Evolutionary conservation across 768 basidiomycete genomes (phyloP).

Genomic region (Piloderma croceum): DNA sequence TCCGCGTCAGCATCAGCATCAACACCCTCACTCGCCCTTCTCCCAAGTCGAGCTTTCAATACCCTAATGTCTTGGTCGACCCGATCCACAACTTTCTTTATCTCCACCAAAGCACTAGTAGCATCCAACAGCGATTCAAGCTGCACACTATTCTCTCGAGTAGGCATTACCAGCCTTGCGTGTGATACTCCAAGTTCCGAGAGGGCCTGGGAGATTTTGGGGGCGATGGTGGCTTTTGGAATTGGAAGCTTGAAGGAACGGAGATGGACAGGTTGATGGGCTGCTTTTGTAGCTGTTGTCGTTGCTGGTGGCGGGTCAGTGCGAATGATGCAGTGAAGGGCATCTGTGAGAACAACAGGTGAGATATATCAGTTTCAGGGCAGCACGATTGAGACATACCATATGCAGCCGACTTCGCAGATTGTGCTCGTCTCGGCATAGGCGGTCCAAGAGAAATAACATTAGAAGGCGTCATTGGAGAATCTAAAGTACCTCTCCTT

Average conservation of each 20-base stretch:
- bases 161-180: constrained; percentile 89
- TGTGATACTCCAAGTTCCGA: constrained; percentile 70
- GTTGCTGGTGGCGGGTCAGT: constrained; percentile 47
- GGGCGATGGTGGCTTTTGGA: constrained; percentile 68
- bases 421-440: constrained; percentile 32
- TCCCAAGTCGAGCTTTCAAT: constrained; percentile 54
- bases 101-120: constrained; percentile 72
- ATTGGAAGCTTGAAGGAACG: constrained; percentile 82
- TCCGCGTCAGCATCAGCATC: constrained; percentile 22
- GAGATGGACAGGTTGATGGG: constrained; percentile 74
- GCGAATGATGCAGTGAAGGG: constrained; percentile 67
- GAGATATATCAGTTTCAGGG: constrained; percentile 1
- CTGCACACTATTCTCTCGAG: constrained; percentile 68
- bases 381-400: constrained; percentile 34
- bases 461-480: constrained; percentile 29
- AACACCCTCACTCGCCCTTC: constrained; percentile 41
- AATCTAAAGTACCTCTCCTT: constrained; percentile 29
- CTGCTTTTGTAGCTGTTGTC: constrained; percentile 61
- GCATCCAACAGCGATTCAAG: constrained; percentile 73
- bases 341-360: constrained; percentile 40
- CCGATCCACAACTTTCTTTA: constrained; percentile 82
- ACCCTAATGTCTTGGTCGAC: constrained; percentile 81
- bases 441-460: constrained; percentile 34
- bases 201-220: constrained; percentile 73
- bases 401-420: constrained; percentile 52